phyloP scores from a whole-genome alignment of 1,139 yeast genomes.

The Torulaspora globosa region DNA sequence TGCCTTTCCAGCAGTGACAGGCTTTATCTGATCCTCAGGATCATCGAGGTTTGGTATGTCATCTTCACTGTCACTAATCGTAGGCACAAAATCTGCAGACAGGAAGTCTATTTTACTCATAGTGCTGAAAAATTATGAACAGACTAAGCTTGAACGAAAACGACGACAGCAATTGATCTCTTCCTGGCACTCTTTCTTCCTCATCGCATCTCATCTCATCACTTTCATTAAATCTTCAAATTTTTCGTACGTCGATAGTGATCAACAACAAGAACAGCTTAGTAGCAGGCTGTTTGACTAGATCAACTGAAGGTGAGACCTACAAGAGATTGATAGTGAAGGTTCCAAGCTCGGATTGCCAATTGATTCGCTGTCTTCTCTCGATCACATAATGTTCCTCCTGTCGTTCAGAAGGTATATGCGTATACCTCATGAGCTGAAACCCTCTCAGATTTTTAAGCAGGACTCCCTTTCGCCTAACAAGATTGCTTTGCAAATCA shows the following conservation, averaged over 20 bases:
- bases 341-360: not conserved
- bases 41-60: constrained; percentile 56
- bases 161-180: not conserved
- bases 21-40: constrained; percentile 45
- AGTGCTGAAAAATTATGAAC: not conserved
- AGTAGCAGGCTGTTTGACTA: no score
- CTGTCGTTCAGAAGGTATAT: constrained; percentile 31
- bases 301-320: not conserved
- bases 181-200: constrained; percentile 19
- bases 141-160: not conserved
- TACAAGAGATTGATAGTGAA: not conserved
- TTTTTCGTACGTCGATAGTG: constrained; percentile 8
- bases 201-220: constrained; percentile 23
- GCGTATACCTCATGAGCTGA: constrained; percentile 33
- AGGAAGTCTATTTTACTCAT: constrained; percentile 15
- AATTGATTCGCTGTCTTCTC: not conserved
- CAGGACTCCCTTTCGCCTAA: constrained; percentile 42
- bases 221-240: constrained; percentile 5
- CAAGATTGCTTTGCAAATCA: constrained; percentile 50
- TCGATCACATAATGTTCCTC: constrained; percentile 11
- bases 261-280: not conserved
- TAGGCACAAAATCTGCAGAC: constrained; percentile 50
- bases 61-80: constrained; percentile 71
- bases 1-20: constrained; percentile 16
- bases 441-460: constrained; percentile 36